Evolutionary conservation across 768 basidiomycete species (phyloP).

Genomic region (Candolleomyces eurysporus): DNA sequence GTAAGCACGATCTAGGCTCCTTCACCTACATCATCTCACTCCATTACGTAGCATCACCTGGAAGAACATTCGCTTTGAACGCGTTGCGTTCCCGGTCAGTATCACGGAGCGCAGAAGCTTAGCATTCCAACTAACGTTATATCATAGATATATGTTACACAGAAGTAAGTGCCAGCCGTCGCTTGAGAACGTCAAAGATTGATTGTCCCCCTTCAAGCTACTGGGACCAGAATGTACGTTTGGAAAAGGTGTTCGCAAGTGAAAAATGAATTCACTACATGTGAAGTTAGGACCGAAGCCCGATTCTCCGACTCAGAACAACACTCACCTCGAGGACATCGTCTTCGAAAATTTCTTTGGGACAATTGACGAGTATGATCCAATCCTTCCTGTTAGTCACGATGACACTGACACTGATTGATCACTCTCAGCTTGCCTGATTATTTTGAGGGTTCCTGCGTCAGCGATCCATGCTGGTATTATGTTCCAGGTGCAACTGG

Average conservation of each 20-base stretch:
- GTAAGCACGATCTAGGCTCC: constrained; percentile 26
- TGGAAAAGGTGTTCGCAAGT: not conserved
- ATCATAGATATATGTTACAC: constrained; percentile 55
- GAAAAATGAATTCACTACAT: not conserved
- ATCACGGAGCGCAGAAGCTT: too few relatives aligned
- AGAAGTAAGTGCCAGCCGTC: constrained; percentile 42
- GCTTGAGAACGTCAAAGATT: not conserved
- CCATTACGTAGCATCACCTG: constrained; percentile 46
- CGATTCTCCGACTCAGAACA: constrained; percentile 42
- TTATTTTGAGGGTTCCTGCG: constrained; percentile 57
- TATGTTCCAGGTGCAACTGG: constrained; percentile 51
- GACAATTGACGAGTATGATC: constrained; percentile 44
- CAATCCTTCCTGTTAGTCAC: not conserved
- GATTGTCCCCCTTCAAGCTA: constrained; percentile 37
- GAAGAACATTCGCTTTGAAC: constrained; percentile 51
- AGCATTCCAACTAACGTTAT: not conserved
- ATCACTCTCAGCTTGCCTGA: constrained; percentile 26
- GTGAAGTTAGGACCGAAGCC: constrained; percentile 40
- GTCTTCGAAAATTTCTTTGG: constrained; percentile 54
- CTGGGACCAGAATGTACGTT: constrained; percentile 55
- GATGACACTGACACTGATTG: not conserved
- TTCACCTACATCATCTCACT: not conserved
- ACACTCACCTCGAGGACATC: constrained; percentile 57
- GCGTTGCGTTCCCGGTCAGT: constrained; percentile 56
- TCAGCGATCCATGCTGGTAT: constrained; percentile 64